Evolutionary conservation across 371 early-diverging fungal genomes (phyloP).

Genomic region (Apophysomyces trapeziformis): DNA sequence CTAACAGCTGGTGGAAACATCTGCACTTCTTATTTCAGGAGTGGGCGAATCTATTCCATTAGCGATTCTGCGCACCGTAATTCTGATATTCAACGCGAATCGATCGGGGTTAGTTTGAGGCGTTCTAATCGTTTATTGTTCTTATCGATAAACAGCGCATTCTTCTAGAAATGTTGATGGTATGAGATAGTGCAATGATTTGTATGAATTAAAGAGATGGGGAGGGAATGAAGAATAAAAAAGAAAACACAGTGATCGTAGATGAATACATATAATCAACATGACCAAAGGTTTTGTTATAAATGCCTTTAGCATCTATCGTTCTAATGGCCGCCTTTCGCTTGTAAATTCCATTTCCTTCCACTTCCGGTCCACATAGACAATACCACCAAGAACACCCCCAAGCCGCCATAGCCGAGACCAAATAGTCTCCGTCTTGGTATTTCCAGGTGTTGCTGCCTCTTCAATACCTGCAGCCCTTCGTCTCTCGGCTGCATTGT

Average conservation of each 20-base stretch:
- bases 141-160: not conserved
- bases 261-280: not conserved
- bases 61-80: not conserved
- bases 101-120: not conserved
- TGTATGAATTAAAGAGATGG: not conserved
- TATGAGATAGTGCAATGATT: not conserved
- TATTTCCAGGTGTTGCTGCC: not conserved
- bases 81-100: not conserved
- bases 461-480: constrained; percentile 27
- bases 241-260: not conserved
- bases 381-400: constrained; percentile 24
- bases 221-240: not conserved
- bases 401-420: constrained; percentile 35
- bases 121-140: not conserved
- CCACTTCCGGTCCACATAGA: constrained; percentile 5
- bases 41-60: not conserved
- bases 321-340: not conserved
- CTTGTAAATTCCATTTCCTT: not conserved
- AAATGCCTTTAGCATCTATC: not conserved
- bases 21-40: not conserved
- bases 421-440: constrained; percentile 23
- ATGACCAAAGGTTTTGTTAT: not conserved
- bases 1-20: not conserved
- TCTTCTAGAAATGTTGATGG: constrained; percentile 1
- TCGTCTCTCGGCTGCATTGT: constrained; percentile 38